Evolutionary conservation across 129 eudicot genomes (phyloP), one percentile per base, ranked within the genome.

Genomic region (Flaveria ramosissima): DNA sequence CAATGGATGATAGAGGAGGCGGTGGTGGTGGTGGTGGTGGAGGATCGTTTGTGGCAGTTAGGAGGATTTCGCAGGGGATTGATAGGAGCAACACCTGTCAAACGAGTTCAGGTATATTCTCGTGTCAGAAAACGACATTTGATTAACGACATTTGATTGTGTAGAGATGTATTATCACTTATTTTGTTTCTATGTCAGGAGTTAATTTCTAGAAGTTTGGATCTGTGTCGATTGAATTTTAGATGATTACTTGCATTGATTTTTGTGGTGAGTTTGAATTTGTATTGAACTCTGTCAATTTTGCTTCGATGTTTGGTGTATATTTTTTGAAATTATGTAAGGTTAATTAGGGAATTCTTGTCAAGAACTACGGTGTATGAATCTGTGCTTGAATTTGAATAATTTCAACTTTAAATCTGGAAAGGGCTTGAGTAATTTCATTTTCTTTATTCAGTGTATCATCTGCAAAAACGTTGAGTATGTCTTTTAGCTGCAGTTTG

Each of bases 11-110:
- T 68, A 86, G 97, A 84, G 92, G 97, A 20, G 89, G 89, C 72
- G 94, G 96, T 3, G 92, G 86, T 4, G 32, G 32, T 30, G 36
- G 47, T 43, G 93, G 97, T 16, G 90, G 89, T 68, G 94, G 92
- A 6, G 92, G 87, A 80, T 93, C 98, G 53, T 93, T 93, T 74
- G 98, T 93, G n/a, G 98, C 98, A 39, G 98, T 93, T 71, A 77
- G 98, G 81, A 85, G 96, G 72, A 85, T 91, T 68, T 84, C 98
- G 20, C 98, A 93, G 56, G 89, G 97, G 36, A 84, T 90, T 73
- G 96, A 90, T 67, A 80, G 91, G 56, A 87, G 86, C 70, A 83
- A 75, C 79, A 79, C 93, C 30, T 94, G 89, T 74, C 93, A 91
- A 87, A 57, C 98, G 7, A 77, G 64, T 81, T 87, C 97, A 65